phyloP scores from a whole-genome alignment of 352 stramenopile genomes.

The Aphanomyces cochlioides region DNA sequence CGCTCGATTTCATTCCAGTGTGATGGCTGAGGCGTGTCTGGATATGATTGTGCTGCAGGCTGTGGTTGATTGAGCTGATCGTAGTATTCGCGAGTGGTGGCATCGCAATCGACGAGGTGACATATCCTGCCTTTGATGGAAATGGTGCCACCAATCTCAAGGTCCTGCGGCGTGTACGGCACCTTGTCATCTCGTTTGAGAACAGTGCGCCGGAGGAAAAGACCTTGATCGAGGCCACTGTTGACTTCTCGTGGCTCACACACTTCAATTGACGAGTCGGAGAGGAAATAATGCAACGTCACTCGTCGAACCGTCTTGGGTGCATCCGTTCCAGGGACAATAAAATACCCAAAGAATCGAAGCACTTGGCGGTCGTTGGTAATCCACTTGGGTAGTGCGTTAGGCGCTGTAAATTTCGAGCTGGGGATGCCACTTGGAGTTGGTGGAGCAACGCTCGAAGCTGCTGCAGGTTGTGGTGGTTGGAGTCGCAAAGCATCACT shows the following conservation, averaged over 20 bases:
- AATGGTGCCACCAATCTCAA: slow-evolving; percentile 71
- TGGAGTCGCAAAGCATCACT: not conserved
- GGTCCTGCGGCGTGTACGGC: slow-evolving; percentile 62
- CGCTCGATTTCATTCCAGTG: slow-evolving; percentile 51
- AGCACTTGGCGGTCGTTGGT: slow-evolving; percentile 79
- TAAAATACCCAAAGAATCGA: slow-evolving; percentile 88
- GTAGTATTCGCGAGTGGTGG: slow-evolving; percentile 80
- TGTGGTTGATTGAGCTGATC: slow-evolving; percentile 41
- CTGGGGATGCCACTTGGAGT: not conserved
- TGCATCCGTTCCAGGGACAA: slow-evolving; percentile 51
- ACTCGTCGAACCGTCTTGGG: slow-evolving; percentile 49
- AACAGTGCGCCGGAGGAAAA: slow-evolving; percentile 77
- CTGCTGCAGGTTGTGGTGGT: not conserved
- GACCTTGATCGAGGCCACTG: slow-evolving; percentile 84
- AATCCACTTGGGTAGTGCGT: slow-evolving; percentile 42
- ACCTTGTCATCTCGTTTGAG: slow-evolving; percentile 38
- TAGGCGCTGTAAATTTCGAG: slow-evolving; percentile 7
- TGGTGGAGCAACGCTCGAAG: not conserved
- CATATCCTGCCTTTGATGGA: slow-evolving; percentile 77
- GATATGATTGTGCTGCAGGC: slow-evolving; percentile 56
- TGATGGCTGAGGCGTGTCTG: slow-evolving; percentile 48
- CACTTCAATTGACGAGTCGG: slow-evolving; percentile 80
- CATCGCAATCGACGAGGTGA: slow-evolving; percentile 86
- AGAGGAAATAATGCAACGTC: slow-evolving; percentile 79
- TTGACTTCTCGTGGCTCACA: slow-evolving; percentile 82